These are phyloP conservation scores for Rutstroemia sp. DNA, from an alignment of 2,329 filamentous ascomycete genomes.

Conservation along the genomic window DNA sequence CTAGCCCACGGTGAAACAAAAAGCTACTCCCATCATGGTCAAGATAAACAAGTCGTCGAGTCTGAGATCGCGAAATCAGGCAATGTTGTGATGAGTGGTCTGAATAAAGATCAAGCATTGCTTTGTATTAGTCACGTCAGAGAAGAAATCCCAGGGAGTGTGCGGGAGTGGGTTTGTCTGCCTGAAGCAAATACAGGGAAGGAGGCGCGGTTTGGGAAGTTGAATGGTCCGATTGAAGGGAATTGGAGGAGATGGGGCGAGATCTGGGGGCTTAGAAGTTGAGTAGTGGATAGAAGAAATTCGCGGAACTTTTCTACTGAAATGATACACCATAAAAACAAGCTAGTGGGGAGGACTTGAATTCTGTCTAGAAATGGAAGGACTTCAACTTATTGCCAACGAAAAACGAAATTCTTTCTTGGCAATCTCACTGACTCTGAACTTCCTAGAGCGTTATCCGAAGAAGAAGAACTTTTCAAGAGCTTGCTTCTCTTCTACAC, in stretches of 20 bases:
- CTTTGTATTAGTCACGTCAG: slow-evolving; percentile 88
- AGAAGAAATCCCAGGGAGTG: slow-evolving; percentile 80
- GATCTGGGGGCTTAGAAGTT: slow-evolving; percentile 43
- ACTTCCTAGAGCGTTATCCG: too few species aligned
- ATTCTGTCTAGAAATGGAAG: too few species aligned
- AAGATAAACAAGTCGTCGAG: slow-evolving; percentile 32
- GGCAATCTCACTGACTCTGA: too few species aligned
- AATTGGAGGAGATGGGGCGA: slow-evolving; percentile 53
- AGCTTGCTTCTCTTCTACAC: too few species aligned
- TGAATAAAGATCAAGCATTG: slow-evolving; percentile 68
- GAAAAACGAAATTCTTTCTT: too few species aligned
- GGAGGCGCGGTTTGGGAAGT: slow-evolving; percentile 55
- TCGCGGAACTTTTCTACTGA: neutral
- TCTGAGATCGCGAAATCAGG: slow-evolving; percentile 40
- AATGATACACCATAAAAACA: neutral
- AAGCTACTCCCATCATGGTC: slow-evolving; percentile 24
- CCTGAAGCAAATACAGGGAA: slow-evolving; percentile 63
- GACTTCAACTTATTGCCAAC: too few species aligned
- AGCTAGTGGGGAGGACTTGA: too few species aligned
- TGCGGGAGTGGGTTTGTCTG: slow-evolving; percentile 79
- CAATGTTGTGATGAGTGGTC: slow-evolving; percentile 47
- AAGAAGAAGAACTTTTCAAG: too few species aligned
- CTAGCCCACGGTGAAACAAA: slow-evolving; percentile 57
- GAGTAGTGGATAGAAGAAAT: neutral
- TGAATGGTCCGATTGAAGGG: slow-evolving; percentile 53